Base-by-base conservation (phyloP, 2,329 filamentous ascomycete species). In the Cryoendolithus antarcticus region DNA sequence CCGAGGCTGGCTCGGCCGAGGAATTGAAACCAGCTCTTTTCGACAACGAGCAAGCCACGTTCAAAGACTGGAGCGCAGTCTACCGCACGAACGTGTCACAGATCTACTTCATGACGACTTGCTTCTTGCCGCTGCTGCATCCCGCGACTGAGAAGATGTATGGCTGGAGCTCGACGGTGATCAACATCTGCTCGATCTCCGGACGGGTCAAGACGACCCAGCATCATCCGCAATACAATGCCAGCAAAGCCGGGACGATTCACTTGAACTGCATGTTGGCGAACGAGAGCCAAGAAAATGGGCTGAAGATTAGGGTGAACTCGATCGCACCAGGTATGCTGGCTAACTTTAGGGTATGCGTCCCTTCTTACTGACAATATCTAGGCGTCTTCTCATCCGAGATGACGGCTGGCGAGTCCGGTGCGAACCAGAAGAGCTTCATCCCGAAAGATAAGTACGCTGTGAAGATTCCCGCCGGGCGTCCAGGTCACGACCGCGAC, bases 401-500 rank as follows among this genome's bases (percentile, higher is more conserved):
- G 55, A 75, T 76, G 69, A 76, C 72, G 2, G 65, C 71, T 0
- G 60, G 64, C 5, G 65, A 66, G 35, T 67, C 64, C 41, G 64
- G 65, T 29, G 63, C 67, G 10, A 66, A 69, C 45, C 69, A 75
- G 59, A 75, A 74, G 63, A 69, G 63, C 27, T 56, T 67, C 43
- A 62, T 75, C 42, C 63, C 65, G 7, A 72, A 70, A 58, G 66
- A 70, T 40, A 62, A 69, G 47, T 71, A 69, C 52, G 63, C 61
- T 39, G 50, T 58, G 44, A 67, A 66, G 35, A 58, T 72, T 37
- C 69, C 71, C 6, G 66, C 69, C 4, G 59, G 60, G 42, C 52
- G 70, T 32, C 72, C 72, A 0, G 75, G 74, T 0, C 68, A 72
- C 19, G 75, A 77, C 45, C 55, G 67, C 24, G 74, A 77, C 50